These are phyloP conservation scores for Leishmania guyanensis DNA, from an alignment of 208 protist species.

Conservation along the genomic window DNA sequence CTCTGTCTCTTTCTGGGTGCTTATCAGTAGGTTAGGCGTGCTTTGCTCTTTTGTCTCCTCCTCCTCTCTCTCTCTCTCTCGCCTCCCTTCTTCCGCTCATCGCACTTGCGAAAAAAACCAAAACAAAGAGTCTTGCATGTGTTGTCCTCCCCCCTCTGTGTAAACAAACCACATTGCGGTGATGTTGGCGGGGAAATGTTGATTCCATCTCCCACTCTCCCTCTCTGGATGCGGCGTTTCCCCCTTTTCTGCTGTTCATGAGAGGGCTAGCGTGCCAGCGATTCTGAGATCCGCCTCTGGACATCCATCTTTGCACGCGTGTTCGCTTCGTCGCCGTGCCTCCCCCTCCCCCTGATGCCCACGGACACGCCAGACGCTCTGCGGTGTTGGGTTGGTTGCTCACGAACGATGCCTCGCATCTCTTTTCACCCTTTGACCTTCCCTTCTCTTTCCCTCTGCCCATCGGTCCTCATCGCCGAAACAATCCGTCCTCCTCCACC, in stretches of 20 bases:
- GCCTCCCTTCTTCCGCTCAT: not conserved
- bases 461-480: not conserved
- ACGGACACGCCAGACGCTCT: not conserved
- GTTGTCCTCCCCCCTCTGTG: not conserved
- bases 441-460: not conserved
- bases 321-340: not conserved
- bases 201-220: not conserved
- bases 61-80: not conserved
- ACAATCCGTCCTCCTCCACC: not conserved
- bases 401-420: not conserved
- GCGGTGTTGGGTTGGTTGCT: not conserved
- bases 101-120: not conserved
- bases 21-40: not conserved
- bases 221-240: not conserved
- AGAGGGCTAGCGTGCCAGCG: not conserved
- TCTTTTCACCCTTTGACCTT: not conserved
- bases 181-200: not conserved
- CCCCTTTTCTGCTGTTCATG: not conserved
- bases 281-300: not conserved
- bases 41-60: not conserved
- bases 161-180: not conserved
- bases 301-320: not conserved
- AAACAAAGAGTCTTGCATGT: not conserved
- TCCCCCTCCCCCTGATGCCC: not conserved
- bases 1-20: not conserved